Conservation (phyloP, 805 yeast genomes). For the Yamadazyma scolyti region DNA sequence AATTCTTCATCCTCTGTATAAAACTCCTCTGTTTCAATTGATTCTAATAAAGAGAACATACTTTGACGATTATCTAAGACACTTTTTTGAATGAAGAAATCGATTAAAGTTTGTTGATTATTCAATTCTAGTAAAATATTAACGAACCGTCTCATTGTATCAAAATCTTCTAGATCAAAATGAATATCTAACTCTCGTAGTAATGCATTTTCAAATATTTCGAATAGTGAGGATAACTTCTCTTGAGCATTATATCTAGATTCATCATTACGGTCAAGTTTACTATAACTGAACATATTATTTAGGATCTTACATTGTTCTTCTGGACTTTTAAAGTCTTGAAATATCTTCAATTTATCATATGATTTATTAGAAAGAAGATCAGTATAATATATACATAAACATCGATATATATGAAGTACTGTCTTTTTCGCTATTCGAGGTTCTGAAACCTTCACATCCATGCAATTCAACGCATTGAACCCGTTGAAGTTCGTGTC, state of each 20-base stretch:
- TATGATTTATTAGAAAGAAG: constrained; percentile 37
- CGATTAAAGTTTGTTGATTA: constrained; percentile 41
- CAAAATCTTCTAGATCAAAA: constrained; percentile 44
- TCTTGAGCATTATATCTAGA: constrained; percentile 26
- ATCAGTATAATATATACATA: constrained; percentile 46
- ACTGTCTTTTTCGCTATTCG: constrained; percentile 37
- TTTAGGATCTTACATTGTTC: constrained; percentile 47
- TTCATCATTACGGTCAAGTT: constrained; percentile 27
- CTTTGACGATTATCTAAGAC: constrained; percentile 28
- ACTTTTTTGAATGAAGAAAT: constrained; percentile 41
- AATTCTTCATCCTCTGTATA: constrained; percentile 10
- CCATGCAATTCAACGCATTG: constrained; percentile 35
- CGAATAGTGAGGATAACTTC: constrained; percentile 54
- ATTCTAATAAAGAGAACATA: constrained; percentile 24
- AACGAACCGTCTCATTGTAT: constrained; percentile 32
- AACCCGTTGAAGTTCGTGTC: constrained; percentile 1
- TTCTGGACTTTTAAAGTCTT: constrained; percentile 44
- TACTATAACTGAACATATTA: constrained; percentile 38
- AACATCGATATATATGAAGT: constrained; percentile 31
- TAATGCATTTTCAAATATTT: constrained; percentile 69
- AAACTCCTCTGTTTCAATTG: constrained; percentile 19
- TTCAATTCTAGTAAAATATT: constrained; percentile 30
- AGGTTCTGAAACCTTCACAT: constrained; percentile 19
- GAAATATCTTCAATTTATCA: constrained; percentile 43
- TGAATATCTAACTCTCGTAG: constrained; percentile 64